Evolutionary conservation across 1,284 basidiomycete genomes (phyloP), one percentile per base, ranked within the genome.

Genomic region (Pseudozyma flocculosa): DNA sequence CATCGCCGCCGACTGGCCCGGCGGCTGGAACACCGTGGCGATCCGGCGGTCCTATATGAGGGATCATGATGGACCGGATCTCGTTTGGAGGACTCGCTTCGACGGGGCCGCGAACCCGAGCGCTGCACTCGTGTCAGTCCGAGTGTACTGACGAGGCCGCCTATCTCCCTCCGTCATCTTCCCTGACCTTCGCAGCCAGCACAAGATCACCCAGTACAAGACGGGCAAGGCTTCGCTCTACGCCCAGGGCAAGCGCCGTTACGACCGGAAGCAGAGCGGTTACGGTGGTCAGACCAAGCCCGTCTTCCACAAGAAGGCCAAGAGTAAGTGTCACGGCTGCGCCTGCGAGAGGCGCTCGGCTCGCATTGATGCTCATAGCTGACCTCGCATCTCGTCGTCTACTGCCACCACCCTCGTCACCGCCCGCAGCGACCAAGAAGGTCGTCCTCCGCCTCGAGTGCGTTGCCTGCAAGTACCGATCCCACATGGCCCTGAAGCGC

Each of bases 231-330:
- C 76, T 53, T 78, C 77, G 41, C 62, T 77, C 37, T 75, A 66
- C 50, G 93, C 92, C 61, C 92, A 99, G 84, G 95, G 94, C 83
- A 98, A 99, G 88, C 90, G 94, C 80, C 92, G 95, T 85, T 98
- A 99, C 84, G 94, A 96, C 84, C 70, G 73, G 77, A 96, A 95
- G 85, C 92, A 95, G 82, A 89, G 88, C 78, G 94, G 94, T 84
- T 99, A 97, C 84, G 94, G 94, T 89, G 94, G 94, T 85, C 93
- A 96, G 85, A 99, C 94, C 69, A 99, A 99, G 86, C 94, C 95
- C 72, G 93, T 97, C 81, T 97, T 97, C 88, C 94, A 97, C 89
- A 97, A 93, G 85, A 94, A 92, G 87, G 89, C 77, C 48, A 78
- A 78, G 76, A 73, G 50, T 49, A 34, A 52, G 45, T 57, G 24